phyloP scores from a whole-genome alignment of 768 basidiomycete species.

The Tulasnella sp. region DNA sequence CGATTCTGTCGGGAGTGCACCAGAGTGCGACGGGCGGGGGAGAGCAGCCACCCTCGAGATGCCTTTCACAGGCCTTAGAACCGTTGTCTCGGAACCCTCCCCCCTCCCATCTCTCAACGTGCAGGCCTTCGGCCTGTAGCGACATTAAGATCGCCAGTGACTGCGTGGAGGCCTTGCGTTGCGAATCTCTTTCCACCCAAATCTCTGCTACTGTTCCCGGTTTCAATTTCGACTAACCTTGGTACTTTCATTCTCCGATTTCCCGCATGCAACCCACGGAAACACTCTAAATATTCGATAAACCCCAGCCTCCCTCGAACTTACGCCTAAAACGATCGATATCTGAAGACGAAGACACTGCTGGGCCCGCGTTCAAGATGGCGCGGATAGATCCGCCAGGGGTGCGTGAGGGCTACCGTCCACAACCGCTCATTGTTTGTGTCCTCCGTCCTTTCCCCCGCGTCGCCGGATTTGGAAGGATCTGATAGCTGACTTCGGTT shows the following conservation, averaged over 20 bases:
- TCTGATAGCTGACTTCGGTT: neutral
- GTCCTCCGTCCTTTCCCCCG: neutral
- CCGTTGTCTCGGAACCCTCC: neutral
- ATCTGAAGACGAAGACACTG: neutral
- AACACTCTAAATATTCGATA: neutral
- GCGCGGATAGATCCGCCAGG: neutral
- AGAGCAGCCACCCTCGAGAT: neutral
- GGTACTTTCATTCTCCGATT: neutral
- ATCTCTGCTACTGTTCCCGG: neutral
- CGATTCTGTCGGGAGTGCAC: neutral
- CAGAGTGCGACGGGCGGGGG: neutral
- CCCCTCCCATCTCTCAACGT: neutral
- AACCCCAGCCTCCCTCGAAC: neutral
- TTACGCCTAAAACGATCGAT: constrained; percentile 1
- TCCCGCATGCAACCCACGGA: neutral
- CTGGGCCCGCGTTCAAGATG: constrained; percentile 5
- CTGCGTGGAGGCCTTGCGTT: neutral
- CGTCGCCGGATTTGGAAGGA: neutral
- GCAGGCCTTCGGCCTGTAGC: constrained; percentile 2
- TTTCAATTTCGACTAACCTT: neutral
- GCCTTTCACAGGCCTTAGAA: constrained; percentile 5
- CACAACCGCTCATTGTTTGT: neutral
- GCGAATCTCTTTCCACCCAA: neutral
- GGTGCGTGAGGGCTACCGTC: neutral
- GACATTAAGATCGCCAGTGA: neutral